Conservation (phyloP, 306 rosid genomes). For the Vigna radiata region DNA sequence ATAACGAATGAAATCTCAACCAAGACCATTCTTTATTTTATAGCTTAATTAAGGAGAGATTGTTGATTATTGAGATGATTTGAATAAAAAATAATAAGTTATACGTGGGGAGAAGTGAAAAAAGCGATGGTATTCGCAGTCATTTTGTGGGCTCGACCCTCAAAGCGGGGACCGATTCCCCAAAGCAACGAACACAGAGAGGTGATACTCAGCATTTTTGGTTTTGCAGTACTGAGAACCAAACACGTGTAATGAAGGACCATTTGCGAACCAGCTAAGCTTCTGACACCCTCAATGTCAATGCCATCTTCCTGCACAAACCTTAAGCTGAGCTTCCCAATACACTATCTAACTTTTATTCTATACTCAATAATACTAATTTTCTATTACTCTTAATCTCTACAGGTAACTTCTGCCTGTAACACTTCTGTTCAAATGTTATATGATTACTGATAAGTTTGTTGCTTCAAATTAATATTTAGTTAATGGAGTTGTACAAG, state of each 20-base stretch:
- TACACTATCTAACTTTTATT: background rate
- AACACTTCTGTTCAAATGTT: too few relatives aligned
- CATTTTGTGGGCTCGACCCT: slow-evolving; percentile 46
- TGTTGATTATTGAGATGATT: background rate
- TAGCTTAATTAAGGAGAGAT: background rate
- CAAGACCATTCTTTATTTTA: background rate
- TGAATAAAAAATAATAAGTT: background rate
- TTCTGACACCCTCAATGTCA: slow-evolving; percentile 32
- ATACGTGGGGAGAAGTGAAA: background rate
- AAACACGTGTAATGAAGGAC: slow-evolving; percentile 36
- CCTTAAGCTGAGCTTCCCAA: too few relatives aligned
- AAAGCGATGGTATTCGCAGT: slow-evolving; percentile 25
- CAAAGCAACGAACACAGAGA: slow-evolving; percentile 3
- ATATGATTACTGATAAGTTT: too few relatives aligned
- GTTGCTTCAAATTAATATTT: too few relatives aligned
- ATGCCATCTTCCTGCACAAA: slow-evolving; percentile 5
- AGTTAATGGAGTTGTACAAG: too few relatives aligned
- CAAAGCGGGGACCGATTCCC: slow-evolving; percentile 41
- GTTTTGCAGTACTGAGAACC: background rate
- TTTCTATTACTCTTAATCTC: background rate
- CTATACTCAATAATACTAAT: background rate
- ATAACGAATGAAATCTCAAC: background rate
- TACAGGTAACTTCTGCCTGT: too few relatives aligned
- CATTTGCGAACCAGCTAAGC: slow-evolving; percentile 34
- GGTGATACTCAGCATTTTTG: background rate